phyloP scores from a whole-genome alignment of 768 basidiomycete species.

The Suillus lakei region DNA sequence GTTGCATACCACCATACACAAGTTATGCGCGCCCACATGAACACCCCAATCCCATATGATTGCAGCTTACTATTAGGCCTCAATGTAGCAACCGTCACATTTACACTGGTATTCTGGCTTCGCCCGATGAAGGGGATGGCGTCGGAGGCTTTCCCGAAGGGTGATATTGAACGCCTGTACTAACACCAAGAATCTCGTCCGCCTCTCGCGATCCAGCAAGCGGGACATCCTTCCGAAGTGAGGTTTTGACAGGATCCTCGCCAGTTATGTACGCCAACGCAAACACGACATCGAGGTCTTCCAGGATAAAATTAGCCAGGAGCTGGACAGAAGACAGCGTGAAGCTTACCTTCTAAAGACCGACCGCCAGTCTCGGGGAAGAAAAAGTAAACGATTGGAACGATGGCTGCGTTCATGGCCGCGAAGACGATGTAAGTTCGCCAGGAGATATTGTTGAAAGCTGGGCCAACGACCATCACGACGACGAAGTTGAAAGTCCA shows the following conservation, averaged over 20 bases:
- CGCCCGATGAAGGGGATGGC: neutral
- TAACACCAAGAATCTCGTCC: slow-evolving; percentile 38
- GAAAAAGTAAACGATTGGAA: slow-evolving; percentile 16
- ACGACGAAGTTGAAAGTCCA: slow-evolving; percentile 21
- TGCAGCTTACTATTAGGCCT: neutral
- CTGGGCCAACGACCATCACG: slow-evolving; percentile 18
- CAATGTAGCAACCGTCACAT: neutral
- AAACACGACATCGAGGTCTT: slow-evolving; percentile 41
- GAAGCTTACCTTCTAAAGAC: slow-evolving; percentile 14
- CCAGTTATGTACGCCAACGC: slow-evolving; percentile 39
- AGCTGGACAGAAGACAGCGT: neutral
- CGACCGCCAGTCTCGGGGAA: slow-evolving; percentile 17
- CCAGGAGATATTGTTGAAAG: slow-evolving; percentile 19
- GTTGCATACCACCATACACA: too few relatives aligned
- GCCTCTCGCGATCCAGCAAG: slow-evolving; percentile 39
- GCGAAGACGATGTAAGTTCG: slow-evolving; percentile 16
- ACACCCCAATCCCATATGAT: neutral
- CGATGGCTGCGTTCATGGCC: slow-evolving; percentile 9
- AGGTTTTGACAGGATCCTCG: slow-evolving; percentile 38
- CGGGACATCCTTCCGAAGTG: slow-evolving; percentile 39
- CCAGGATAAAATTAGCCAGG: neutral
- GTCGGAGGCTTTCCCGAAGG: neutral
- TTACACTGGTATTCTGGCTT: neutral
- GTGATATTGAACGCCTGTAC: neutral
- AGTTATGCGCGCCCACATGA: neutral